These are phyloP conservation scores for Psilocybe cubensis DNA, from an alignment of 768 basidiomycete genomes.

Conservation along the genomic window DNA sequence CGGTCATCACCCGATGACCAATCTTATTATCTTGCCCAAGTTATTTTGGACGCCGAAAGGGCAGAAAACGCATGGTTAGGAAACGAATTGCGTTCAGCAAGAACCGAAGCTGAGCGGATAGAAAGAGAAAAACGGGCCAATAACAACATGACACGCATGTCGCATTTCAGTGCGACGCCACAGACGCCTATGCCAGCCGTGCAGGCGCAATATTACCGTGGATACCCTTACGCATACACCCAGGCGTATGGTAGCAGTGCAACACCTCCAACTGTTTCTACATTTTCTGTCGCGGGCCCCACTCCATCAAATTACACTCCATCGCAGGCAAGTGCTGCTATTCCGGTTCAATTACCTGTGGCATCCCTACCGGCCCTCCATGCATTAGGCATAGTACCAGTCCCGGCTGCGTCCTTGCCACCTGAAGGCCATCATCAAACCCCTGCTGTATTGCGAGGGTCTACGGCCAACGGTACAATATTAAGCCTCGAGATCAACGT, in stretches of 20 bases:
- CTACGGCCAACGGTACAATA: constrained; percentile 71
- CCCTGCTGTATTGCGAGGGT: constrained; percentile 76
- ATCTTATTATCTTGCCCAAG: constrained; percentile 64
- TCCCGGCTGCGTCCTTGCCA: constrained; percentile 58
- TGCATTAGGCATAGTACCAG: constrained; percentile 73
- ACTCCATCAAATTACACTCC: constrained; percentile 35
- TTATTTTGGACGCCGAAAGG: constrained; percentile 68
- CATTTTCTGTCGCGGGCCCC: constrained; percentile 31
- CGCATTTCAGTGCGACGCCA: constrained; percentile 38
- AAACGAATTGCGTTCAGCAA: constrained; percentile 62
- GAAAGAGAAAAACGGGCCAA: constrained; percentile 70
- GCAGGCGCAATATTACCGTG: constrained; percentile 62
- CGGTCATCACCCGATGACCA: constrained; percentile 64
- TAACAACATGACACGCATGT: constrained; percentile 45
- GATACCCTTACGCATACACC: constrained; percentile 67
- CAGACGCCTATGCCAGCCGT: constrained; percentile 32
- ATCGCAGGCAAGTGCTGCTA: constrained; percentile 42
- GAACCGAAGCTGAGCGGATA: constrained; percentile 66
- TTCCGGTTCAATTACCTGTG: constrained; percentile 75
- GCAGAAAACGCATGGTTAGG: constrained; percentile 58
- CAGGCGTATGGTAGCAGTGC: constrained; percentile 57
- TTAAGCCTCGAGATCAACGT: constrained; percentile 82
- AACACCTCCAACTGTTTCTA: constrained; percentile 36
- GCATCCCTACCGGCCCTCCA: constrained; percentile 67
- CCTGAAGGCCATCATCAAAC: constrained; percentile 63